Conservation (phyloP, 305 asterid species). For the Withania somnifera region DNA sequence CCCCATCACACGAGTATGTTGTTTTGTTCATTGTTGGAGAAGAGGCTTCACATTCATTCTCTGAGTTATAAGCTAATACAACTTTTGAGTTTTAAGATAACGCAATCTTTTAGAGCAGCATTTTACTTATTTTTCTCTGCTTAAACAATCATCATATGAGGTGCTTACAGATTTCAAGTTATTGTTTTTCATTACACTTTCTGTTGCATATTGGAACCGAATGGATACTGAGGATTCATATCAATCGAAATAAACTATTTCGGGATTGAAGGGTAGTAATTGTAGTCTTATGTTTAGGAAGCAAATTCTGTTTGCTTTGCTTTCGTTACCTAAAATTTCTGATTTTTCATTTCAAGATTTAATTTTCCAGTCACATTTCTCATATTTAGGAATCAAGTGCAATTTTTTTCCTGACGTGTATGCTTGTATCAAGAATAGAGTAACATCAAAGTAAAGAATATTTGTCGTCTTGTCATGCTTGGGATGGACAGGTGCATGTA, state of each 20-base stretch:
- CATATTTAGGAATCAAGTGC: not conserved
- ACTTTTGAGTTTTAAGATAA: not conserved
- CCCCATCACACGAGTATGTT: no score
- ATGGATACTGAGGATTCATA: not conserved
- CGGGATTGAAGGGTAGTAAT: conserved; percentile 1
- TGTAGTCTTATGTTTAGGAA: not conserved
- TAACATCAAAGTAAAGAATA: not conserved
- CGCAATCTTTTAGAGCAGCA: not conserved
- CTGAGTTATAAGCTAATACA: not conserved
- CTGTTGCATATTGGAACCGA: not conserved
- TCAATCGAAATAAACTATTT: not conserved
- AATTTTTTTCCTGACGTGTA: not conserved
- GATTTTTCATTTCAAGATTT: not conserved
- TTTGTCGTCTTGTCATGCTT: not conserved
- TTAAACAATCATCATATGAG: not conserved
- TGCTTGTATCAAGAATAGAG: not conserved
- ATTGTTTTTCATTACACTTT: not conserved
- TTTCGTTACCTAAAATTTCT: not conserved
- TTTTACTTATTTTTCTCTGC: not conserved
- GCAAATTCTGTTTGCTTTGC: not conserved
- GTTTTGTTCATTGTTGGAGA: no score
- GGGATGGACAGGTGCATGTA: conserved; percentile 27
- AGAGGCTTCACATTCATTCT: not conserved
- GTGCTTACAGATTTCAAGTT: not conserved
- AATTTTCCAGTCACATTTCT: not conserved